Conservation (phyloP, 345 rosid genomes). For the Noccaea bulbosa region DNA sequence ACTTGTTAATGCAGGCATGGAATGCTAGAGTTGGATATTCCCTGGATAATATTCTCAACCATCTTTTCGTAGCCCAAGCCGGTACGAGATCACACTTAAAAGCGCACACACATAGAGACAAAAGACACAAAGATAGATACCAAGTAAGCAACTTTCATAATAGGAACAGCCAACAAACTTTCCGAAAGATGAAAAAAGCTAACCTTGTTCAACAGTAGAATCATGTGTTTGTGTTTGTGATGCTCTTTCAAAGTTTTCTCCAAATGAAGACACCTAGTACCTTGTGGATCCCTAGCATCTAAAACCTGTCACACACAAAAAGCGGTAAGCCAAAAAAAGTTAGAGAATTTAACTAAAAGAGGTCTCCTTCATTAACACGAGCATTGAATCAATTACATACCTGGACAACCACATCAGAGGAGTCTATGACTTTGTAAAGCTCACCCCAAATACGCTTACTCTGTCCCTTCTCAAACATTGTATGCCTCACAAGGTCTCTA, state of each 20-base stretch:
- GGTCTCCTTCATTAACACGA: neutral
- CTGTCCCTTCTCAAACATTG: slow-evolving; percentile 98
- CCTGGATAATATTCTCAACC: slow-evolving; percentile 87
- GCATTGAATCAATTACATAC: slow-evolving; percentile 41
- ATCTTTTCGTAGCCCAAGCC: slow-evolving; percentile 95
- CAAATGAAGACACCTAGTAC: slow-evolving; percentile 87
- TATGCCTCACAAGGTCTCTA: slow-evolving; percentile 90
- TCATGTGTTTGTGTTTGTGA: slow-evolving; percentile 87
- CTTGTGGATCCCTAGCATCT: slow-evolving; percentile 96
- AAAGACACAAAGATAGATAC: neutral
- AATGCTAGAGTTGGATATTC: slow-evolving; percentile 95
- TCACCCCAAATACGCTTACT: slow-evolving; percentile 99
- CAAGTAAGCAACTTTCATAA: neutral
- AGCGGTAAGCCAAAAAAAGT: neutral
- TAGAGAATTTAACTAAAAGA: neutral
- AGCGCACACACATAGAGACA: slow-evolving; percentile 3
- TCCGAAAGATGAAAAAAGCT: slow-evolving; percentile 25
- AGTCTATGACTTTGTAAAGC: slow-evolving; percentile 95
- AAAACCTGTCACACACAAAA: slow-evolving; percentile 61
- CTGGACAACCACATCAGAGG: slow-evolving; percentile 96
- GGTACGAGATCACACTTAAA: slow-evolving; percentile 92
- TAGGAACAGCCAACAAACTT: neutral
- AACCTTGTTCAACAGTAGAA: slow-evolving; percentile 92
- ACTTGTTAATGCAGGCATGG: slow-evolving; percentile 90
- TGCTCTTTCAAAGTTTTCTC: slow-evolving; percentile 93